Evolutionary conservation across 345 rosid genomes (phyloP), one percentile per base, ranked within the genome.

Genomic region (Populus tremula): DNA sequence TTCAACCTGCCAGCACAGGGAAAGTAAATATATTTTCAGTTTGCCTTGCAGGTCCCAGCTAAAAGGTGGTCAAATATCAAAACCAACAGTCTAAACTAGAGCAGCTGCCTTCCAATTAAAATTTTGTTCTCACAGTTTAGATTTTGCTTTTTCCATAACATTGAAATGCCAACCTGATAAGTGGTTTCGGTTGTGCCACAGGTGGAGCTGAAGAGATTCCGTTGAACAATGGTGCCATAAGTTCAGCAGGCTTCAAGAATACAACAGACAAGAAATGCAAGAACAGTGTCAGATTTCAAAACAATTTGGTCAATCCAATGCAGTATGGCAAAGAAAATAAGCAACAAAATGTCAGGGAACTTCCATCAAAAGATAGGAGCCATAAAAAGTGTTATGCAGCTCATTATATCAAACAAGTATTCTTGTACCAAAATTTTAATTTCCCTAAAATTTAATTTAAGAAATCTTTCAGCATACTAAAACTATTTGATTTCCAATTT

Each of bases 141-240:
- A 72, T 64, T 41, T 41, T 2, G 10, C 38, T 36, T 21, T 6
- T 36, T 36, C 20, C 53, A 10, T 8, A 63, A 5, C 25, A 71
- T 8, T 2, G 27, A 68, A 64, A 20, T 17, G 38, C 43, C 2
- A 59, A 91, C 99, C 96, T 90, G 72, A 96, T 93, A 53, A 91
- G 82, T 12, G 98, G 99, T 80, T 91, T 96, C 61, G 85, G 72
- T 79, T 81, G 91, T 35, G 82, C 85, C 39, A 79, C 77, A 25
- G 92, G 84, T 7, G 88, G 85, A 68, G 85, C 62, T 61, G 90
- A 71, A 41, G 79, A 76, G 18, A 77, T 66, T 72, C 61, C 89
- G 54, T 67, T 74, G 0, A 78, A 64, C 21, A 67, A 72, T 18
- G 84, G 87, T 49, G 78, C 87, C 35, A 76, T 54, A 73, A 89